Evolutionary conservation across 352 stramenopile genomes (phyloP), one percentile per base, ranked within the genome.

Genomic region (Globisporangium spiculum): DNA sequence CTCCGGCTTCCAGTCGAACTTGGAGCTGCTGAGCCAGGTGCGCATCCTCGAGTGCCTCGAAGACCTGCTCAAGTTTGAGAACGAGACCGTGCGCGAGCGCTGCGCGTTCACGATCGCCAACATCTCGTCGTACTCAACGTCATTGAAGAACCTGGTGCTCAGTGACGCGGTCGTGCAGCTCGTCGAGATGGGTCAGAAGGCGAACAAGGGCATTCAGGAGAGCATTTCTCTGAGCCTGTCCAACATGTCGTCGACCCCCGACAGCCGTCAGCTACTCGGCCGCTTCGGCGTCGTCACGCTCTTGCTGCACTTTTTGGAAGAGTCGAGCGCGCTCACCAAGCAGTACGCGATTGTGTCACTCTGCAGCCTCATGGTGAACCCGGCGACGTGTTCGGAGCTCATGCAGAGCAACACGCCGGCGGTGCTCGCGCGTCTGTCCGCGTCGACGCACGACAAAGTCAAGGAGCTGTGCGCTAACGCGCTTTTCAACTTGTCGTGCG

Each of bases 401-500:
- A 79, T 94, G 65, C 79, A 91, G 58, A 87, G 76, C 68, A 90
- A 92, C 63, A 74, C 92, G 4, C 76, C 81, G 0, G 72, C 76
- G 14, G 83, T 89, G 20, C 73, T 93, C 2, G 79, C 83, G 1
- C 75, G 67, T 1, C 69, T 92, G 18, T 78, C 83, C 0, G 56
- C 61, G 16, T 79, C 75, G 1, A 70, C 79, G 12, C 69, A 83
- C 20, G 79, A 92, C 32, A 80, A 81, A 41, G 80, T 92, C 0
- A 79, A 83, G 10, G 88, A 94, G 30, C 72, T 94, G 4, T 93
- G 84, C 30, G 79, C 83, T 12, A 89, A 86, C n/a, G 83, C 83
- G 22, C 73, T 94, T 1, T 92, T 91, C 66, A 95, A 94, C 38
- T 67, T 93, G n/a, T 94, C 86, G 8, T 91, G 84, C 48, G 83